Evolutionary conservation across 2,329 filamentous ascomycete species (phyloP).

Genomic region (Calonectria naviculata): DNA sequence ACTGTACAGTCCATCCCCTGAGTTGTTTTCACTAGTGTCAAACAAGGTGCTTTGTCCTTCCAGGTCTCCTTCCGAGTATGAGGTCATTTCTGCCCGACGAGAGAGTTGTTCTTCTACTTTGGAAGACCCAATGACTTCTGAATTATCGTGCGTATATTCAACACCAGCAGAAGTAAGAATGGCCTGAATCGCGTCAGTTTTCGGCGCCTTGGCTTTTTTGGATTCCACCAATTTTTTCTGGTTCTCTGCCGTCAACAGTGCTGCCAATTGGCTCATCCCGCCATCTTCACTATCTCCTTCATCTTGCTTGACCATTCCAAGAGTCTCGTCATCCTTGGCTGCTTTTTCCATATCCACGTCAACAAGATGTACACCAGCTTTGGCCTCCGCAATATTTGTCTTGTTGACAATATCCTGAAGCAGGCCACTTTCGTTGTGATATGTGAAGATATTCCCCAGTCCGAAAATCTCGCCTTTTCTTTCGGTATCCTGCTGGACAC

Average conservation of each 20-base stretch:
- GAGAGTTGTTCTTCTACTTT: slow-evolving; percentile 90
- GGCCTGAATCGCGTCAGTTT: slow-evolving; percentile 83
- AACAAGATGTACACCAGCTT: slow-evolving; percentile 83
- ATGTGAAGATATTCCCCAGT: slow-evolving; percentile 86
- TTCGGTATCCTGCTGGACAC: slow-evolving; percentile 84
- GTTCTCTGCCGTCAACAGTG: slow-evolving; percentile 58
- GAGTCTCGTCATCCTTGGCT: slow-evolving; percentile 62
- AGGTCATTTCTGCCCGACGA: slow-evolving; percentile 75
- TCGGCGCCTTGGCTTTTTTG: slow-evolving; percentile 52
- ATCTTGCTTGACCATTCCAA: slow-evolving; percentile 57
- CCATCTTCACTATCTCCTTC: slow-evolving; percentile 69
- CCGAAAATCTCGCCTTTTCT: slow-evolving; percentile 97
- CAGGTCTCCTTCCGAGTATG: slow-evolving; percentile 54
- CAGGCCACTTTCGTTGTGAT: slow-evolving; percentile 81
- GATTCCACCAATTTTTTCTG: slow-evolving; percentile 51
- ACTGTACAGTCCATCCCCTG: slow-evolving; percentile 45
- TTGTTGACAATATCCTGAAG: slow-evolving; percentile 98
- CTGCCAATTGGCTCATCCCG: slow-evolving; percentile 79
- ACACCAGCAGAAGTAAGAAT: slow-evolving; percentile 91
- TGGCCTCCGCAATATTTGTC: slow-evolving; percentile 95
- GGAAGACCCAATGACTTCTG: slow-evolving; percentile 92
- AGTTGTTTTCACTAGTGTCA: slow-evolving; percentile 56
- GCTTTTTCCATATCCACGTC: slow-evolving; percentile 78
- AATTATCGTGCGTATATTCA: slow-evolving; percentile 96
- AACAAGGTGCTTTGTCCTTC: slow-evolving; percentile 69